These are phyloP conservation scores for Malassezia psittaci DNA, from an alignment of 1,284 basidiomycete genomes.

Conservation along the genomic window DNA sequence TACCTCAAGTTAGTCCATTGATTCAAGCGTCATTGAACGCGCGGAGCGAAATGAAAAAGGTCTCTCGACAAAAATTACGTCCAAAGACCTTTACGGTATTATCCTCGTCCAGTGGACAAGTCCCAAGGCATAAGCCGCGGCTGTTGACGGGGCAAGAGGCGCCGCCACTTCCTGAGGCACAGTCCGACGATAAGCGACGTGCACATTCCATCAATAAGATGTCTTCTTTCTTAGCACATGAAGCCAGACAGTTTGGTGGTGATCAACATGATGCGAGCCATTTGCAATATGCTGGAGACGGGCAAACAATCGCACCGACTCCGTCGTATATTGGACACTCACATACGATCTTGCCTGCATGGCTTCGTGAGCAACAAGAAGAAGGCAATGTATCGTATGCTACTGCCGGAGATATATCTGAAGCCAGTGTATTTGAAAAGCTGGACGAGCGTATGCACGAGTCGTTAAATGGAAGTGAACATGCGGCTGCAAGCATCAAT, in stretches of 20 bases:
- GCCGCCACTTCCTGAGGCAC: conserved; percentile 22
- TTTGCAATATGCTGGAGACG: neutral
- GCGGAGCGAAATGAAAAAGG: conserved; percentile 35
- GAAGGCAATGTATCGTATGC: conserved; percentile 31
- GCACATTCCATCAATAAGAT: conserved; percentile 26
- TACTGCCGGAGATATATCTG: conserved; percentile 24
- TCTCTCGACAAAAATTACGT: conserved; percentile 34
- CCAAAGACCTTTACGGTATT: conserved; percentile 46
- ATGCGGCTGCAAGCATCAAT: conserved; percentile 35
- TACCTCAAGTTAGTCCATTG: conserved; percentile 40
- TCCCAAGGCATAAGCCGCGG: conserved; percentile 24
- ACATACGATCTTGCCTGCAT: conserved; percentile 34
- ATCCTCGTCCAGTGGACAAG: conserved; percentile 25
- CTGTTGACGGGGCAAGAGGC: conserved; percentile 33
- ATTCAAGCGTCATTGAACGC: conserved; percentile 46
- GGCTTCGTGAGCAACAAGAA: conserved; percentile 45
- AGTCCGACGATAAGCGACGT: conserved; percentile 25
- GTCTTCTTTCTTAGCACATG: conserved; percentile 9
- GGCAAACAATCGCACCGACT: conserved; percentile 32
- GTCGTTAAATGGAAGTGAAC: conserved; percentile 29
- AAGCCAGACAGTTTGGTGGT: neutral
- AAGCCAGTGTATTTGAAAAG: conserved; percentile 32
- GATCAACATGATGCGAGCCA: conserved; percentile 9
- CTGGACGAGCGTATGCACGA: conserved; percentile 30
- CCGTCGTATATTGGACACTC: conserved; percentile 28